phyloP scores from a whole-genome alignment of 2,329 filamentous ascomycete species.

The Elsinoe australis region DNA sequence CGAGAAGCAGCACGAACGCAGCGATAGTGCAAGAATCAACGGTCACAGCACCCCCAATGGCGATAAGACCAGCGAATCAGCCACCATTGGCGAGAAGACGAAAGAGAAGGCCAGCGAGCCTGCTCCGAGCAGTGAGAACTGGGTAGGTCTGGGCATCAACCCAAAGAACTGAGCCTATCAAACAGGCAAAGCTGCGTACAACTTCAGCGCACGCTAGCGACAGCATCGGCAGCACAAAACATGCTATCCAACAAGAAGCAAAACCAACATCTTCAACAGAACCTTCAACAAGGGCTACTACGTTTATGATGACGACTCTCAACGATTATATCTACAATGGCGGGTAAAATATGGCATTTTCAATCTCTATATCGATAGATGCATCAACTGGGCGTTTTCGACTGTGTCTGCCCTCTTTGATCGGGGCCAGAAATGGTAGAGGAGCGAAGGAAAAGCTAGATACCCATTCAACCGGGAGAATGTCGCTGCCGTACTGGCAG shows the following conservation, averaged over 20 bases:
- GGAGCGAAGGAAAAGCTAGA: slow-evolving; percentile 6
- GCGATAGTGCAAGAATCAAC: slow-evolving; percentile 21
- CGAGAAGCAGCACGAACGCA: slow-evolving; percentile 15
- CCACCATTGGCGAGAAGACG: slow-evolving; percentile 23
- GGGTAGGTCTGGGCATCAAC: slow-evolving; percentile 13
- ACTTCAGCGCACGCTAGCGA: not conserved
- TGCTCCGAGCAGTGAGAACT: slow-evolving; percentile 22
- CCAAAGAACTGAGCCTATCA: slow-evolving; percentile 24
- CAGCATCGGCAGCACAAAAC: too few species aligned
- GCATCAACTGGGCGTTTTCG: slow-evolving; percentile 1
- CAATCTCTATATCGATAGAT: not conserved
- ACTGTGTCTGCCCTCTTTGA: too few species aligned
- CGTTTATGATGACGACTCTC: slow-evolving; percentile 12
- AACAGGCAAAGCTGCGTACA: not conserved
- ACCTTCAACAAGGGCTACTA: slow-evolving; percentile 19
- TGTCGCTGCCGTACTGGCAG: not conserved
- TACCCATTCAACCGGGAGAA: slow-evolving; percentile 11
- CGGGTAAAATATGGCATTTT: not conserved
- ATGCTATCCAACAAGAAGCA: too few species aligned
- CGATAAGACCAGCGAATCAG: slow-evolving; percentile 16
- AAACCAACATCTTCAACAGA: slow-evolving; percentile 18
- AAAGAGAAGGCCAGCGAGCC: slow-evolving; percentile 15
- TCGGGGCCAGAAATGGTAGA: not conserved
- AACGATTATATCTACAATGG: slow-evolving; percentile 5
- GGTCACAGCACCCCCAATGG: slow-evolving; percentile 11